Evolutionary conservation across 306 rosid genomes (phyloP).

Genomic region (Acacia melanoxylon): DNA sequence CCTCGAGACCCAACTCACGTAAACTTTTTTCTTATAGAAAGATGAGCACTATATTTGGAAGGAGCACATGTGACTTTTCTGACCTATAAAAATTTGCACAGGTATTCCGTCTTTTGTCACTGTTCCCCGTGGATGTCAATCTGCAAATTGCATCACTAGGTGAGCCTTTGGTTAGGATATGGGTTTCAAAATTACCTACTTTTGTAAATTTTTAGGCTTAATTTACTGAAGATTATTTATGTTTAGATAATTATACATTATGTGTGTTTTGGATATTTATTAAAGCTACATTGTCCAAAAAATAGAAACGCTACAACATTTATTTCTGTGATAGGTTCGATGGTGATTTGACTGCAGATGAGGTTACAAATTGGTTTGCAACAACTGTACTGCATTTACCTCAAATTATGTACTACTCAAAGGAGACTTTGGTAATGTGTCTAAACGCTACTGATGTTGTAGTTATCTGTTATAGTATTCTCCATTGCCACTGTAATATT

Average conservation of each 20-base stretch:
- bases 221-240: background rate
- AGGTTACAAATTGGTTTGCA: constrained; percentile 87
- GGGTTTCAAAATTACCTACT: constrained; percentile 8
- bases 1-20: too few relatives aligned
- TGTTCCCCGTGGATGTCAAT: constrained; percentile 64
- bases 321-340: constrained; percentile 53
- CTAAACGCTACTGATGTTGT: constrained; percentile 6
- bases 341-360: constrained; percentile 66
- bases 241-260: constrained; percentile 10
- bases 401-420: constrained; percentile 77
- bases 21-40: too few relatives aligned
- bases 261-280: constrained; percentile 14
- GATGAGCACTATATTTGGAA: background rate
- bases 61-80: constrained; percentile 9
- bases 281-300: constrained; percentile 18
- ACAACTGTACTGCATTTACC: constrained; percentile 72
- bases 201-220: background rate
- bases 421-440: constrained; percentile 74
- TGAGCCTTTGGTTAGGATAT: constrained; percentile 44
- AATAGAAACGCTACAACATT: constrained; percentile 11
- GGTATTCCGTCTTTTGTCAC: constrained; percentile 82
- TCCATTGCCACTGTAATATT: constrained; percentile 1
- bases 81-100: constrained; percentile 37
- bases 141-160: constrained; percentile 69
- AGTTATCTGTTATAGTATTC: background rate